Evolutionary conservation across 495 filamentous ascomycete species (phyloP).

Genomic region (Durotheca rogersii): DNA sequence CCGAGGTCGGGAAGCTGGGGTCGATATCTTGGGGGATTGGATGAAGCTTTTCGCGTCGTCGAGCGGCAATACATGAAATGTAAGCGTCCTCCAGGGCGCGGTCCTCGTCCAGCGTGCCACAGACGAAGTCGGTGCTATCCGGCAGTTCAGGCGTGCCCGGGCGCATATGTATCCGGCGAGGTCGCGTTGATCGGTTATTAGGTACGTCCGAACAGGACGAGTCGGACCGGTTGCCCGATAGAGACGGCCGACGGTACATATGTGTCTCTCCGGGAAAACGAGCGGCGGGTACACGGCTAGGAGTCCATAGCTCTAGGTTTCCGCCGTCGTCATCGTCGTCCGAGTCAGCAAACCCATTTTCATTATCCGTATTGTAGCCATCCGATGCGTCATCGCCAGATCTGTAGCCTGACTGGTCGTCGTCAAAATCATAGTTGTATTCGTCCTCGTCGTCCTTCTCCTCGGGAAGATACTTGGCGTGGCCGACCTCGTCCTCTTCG

Average conservation of each 20-base stretch:
- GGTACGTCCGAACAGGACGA: constrained; percentile 37
- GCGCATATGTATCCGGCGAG: constrained; percentile 58
- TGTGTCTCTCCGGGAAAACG: constrained; percentile 40
- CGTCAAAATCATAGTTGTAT: too few species aligned
- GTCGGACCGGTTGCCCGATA: constrained; percentile 42
- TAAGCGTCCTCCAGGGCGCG: constrained; percentile 91
- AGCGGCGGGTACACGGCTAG: constrained; percentile 52
- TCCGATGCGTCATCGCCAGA: constrained; percentile 69
- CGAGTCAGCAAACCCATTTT: constrained; percentile 87
- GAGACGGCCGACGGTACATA: constrained; percentile 43
- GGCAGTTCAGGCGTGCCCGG: constrained; percentile 80
- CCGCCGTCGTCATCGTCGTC: constrained; percentile 80
- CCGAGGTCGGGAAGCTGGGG: constrained; percentile 92
- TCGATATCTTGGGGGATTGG: constrained; percentile 92
- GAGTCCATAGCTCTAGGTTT: constrained; percentile 79
- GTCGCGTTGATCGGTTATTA: constrained; percentile 18
- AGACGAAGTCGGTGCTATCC: constrained; percentile 97
- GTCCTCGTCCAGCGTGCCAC: constrained; percentile 94
- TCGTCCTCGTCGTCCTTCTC: constrained; percentile 47
- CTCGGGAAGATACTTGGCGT: constrained; percentile 1
- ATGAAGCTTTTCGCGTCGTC: constrained; percentile 75
- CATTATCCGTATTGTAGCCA: constrained; percentile 93
- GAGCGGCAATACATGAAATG: constrained; percentile 77
- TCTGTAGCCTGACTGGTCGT: constrained; percentile 55
- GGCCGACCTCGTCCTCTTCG: constrained; percentile 48